A percentile compares a stretch with the other conserved stretches of the same genome.
phyloP scores from a whole-genome alignment of 768 basidiomycete species.

The Pulveroboletus sp. region DNA sequence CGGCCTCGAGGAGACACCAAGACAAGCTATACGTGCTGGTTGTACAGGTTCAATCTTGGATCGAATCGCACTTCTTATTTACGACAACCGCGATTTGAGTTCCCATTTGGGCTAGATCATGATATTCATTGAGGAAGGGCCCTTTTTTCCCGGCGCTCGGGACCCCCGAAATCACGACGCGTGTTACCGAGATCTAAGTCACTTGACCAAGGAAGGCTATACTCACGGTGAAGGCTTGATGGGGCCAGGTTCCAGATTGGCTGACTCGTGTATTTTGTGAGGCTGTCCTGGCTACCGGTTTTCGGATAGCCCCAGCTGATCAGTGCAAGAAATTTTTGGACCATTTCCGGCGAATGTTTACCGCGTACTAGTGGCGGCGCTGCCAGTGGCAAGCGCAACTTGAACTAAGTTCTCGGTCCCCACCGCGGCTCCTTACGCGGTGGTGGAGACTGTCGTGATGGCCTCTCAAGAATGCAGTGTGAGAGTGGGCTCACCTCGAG shows the following conservation, averaged over 20 bases:
- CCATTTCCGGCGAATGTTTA: slow-evolving; percentile 7
- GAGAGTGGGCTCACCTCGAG: neutral
- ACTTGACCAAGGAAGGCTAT: slow-evolving; percentile 29
- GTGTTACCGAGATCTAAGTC: slow-evolving; percentile 19
- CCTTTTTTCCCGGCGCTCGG: slow-evolving; percentile 27
- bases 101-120: slow-evolving; percentile 47
- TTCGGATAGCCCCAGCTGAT: slow-evolving; percentile 5
- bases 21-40: slow-evolving; percentile 26
- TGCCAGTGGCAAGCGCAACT: slow-evolving; percentile 1
- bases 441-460: slow-evolving; percentile 30
- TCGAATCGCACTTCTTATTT: slow-evolving; percentile 41
- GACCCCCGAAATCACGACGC: slow-evolving; percentile 27
- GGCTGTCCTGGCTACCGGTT: slow-evolving; percentile 17
- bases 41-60: slow-evolving; percentile 31
- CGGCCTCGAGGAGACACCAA: slow-evolving; percentile 47
- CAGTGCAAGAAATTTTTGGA: slow-evolving; percentile 13
- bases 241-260: slow-evolving; percentile 11
- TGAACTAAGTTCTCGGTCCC: slow-evolving; percentile 4
- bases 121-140: slow-evolving; percentile 7
- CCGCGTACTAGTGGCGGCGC: no score
- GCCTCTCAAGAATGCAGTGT: neutral
- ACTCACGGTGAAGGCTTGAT: slow-evolving; percentile 22
- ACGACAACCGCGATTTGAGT: slow-evolving; percentile 41
- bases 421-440: slow-evolving; percentile 12
- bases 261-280: slow-evolving; percentile 21